Conservation (phyloP, 2,329 filamentous ascomycete species). For the Sclerotinia nivalis region DNA sequence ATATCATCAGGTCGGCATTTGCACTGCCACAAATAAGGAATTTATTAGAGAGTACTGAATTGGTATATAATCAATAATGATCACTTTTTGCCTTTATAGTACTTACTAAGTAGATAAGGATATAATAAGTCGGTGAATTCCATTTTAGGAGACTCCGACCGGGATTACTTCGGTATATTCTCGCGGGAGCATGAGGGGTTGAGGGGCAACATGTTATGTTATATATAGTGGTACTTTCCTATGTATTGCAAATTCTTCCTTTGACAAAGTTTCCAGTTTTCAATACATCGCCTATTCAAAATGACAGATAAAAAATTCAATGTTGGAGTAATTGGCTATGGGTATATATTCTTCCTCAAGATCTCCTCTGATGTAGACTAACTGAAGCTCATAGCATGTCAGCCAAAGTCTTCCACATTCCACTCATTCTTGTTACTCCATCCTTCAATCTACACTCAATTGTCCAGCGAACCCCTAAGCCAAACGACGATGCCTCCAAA, state of each 20-base stretch:
- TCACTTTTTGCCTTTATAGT: too few relatives aligned
- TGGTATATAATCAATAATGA: too few relatives aligned
- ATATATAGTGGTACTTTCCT: background rate
- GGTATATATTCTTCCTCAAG: constrained; percentile 30
- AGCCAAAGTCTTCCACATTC: constrained; percentile 83
- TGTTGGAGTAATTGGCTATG: constrained; percentile 60
- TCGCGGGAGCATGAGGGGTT: background rate
- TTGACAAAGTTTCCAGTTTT: background rate
- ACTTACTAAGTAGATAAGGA: too few relatives aligned
- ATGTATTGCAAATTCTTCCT: background rate
- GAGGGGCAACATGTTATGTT: constrained; percentile 3
- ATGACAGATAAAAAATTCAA: constrained; percentile 42
- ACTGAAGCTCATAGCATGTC: constrained; percentile 47
- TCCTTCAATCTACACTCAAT: constrained; percentile 70
- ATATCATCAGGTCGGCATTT: too few relatives aligned
- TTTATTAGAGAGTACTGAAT: too few relatives aligned
- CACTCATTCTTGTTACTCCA: constrained; percentile 66
- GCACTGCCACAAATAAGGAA: too few relatives aligned
- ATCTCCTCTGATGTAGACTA: constrained; percentile 24
- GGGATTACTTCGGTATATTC: background rate
- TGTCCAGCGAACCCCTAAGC: constrained; percentile 69
- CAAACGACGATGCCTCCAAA: constrained; percentile 64
- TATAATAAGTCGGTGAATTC: background rate
- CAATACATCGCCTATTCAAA: background rate
- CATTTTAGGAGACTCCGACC: background rate